Conservation (phyloP, 163 green algal genomes). For the Coccomyxa subellipsoidea region DNA sequence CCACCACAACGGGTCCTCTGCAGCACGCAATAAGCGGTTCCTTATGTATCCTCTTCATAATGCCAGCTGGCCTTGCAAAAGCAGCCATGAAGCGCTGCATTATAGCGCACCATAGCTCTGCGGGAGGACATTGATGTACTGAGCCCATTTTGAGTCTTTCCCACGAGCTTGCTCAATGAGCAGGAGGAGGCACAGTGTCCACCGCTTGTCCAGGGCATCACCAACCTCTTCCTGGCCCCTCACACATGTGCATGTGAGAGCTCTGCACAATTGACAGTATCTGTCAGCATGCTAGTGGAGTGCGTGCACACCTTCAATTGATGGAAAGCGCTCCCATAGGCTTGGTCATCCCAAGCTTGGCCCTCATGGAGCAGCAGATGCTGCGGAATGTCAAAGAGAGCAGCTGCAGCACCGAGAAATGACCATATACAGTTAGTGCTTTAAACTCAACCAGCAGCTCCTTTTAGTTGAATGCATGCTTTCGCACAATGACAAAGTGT, state of each 20-base stretch:
- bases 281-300: neutral
- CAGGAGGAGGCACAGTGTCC: slow-evolving; percentile 40
- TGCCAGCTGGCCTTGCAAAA: too few species aligned
- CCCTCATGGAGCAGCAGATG: slow-evolving; percentile 37
- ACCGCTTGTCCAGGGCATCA: slow-evolving; percentile 16
- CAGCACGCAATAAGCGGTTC: neutral
- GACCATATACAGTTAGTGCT: too few species aligned
- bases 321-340: slow-evolving; percentile 33
- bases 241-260: neutral
- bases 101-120: neutral
- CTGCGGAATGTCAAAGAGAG: slow-evolving; percentile 39
- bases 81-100: too few species aligned
- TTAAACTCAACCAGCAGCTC: too few species aligned
- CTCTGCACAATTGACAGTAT: neutral
- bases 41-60: neutral
- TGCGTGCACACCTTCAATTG: neutral
- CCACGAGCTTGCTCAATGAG: slow-evolving; percentile 32
- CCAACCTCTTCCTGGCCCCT: slow-evolving; percentile 6
- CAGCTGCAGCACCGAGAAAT: slow-evolving; percentile 4
- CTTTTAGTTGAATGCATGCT: too few species aligned
- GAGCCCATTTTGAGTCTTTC: slow-evolving; percentile 25
- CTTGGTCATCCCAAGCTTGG: slow-evolving; percentile 18
- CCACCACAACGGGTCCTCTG: slow-evolving; percentile 60
- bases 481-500: too few species aligned
- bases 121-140: slow-evolving; percentile 40